Percentiles rank a stretch among this genome's conserved stretches.
Conservation (phyloP, 2,329 filamentous ascomycete genomes). For the Colletotrichum eleusines region DNA sequence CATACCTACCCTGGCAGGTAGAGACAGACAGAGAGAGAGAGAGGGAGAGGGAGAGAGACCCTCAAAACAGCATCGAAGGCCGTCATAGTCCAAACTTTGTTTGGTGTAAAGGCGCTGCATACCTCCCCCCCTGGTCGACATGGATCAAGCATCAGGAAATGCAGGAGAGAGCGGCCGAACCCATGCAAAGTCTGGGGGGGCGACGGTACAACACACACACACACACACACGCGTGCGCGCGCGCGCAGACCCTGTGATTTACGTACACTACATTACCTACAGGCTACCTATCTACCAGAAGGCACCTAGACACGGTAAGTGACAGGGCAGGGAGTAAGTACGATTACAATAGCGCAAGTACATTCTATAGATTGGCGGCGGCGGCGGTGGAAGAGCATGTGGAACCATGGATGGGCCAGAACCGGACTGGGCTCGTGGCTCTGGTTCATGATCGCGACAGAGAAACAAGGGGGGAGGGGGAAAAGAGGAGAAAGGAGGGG, state of each 20-base stretch:
- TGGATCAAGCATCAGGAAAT: constrained; percentile 30
- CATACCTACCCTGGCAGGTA: too few relatives aligned
- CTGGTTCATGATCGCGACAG: not conserved
- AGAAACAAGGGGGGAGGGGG: not conserved
- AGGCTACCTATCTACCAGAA: too few relatives aligned
- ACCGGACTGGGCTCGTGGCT: constrained; percentile 11
- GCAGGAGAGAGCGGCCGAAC: constrained; percentile 30
- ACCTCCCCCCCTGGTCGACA: constrained; percentile 17
- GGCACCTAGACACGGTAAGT: too few relatives aligned
- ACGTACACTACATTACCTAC: too few relatives aligned
- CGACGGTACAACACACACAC: constrained; percentile 1
- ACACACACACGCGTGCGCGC: too few relatives aligned
- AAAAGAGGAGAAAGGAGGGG: not conserved
- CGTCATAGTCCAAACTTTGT: constrained; percentile 44
- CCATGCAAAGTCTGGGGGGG: constrained; percentile 33
- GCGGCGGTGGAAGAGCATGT: not conserved
- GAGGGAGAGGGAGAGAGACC: not conserved
- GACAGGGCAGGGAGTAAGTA: too few relatives aligned
- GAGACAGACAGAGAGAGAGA: too few relatives aligned
- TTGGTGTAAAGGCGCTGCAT: constrained; percentile 21
- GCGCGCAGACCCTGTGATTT: not conserved
- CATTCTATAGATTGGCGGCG: not conserved
- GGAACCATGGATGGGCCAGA: constrained; percentile 18
- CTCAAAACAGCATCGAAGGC: constrained; percentile 6
- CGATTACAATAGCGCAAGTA: too few relatives aligned